Evolutionary conservation across 1,284 basidiomycete genomes (phyloP).

Genomic region (Ustilago loliicola): DNA sequence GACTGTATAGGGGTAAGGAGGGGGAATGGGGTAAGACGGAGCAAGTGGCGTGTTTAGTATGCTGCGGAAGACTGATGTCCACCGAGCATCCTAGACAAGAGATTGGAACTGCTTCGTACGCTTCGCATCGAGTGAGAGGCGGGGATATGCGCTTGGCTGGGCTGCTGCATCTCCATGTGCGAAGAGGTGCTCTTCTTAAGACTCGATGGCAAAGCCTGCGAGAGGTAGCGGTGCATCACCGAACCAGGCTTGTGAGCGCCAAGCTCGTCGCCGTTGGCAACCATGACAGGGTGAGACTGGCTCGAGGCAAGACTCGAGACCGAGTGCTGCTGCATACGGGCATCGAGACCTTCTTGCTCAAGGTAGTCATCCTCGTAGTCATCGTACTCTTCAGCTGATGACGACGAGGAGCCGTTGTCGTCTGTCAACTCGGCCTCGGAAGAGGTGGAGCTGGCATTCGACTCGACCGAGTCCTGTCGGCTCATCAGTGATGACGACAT

Average conservation of each 20-base stretch:
- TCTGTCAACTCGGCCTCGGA: slow-evolving; percentile 68
- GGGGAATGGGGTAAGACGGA: slow-evolving; percentile 9
- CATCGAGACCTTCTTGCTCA: slow-evolving; percentile 57
- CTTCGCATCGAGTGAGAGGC: slow-evolving; percentile 53
- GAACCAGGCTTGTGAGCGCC: slow-evolving; percentile 49
- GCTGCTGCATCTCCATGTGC: slow-evolving; percentile 55
- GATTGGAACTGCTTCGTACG: slow-evolving; percentile 60
- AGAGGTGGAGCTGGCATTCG: slow-evolving; percentile 54
- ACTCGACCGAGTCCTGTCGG: slow-evolving; percentile 57
- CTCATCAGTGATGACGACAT: slow-evolving; percentile 50
- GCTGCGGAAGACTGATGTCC: slow-evolving; percentile 47
- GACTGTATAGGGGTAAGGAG: slow-evolving; percentile 12
- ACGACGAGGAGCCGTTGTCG: slow-evolving; percentile 67
- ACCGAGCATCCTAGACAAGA: slow-evolving; percentile 61
- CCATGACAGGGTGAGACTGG: slow-evolving; percentile 43
- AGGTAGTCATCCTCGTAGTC: slow-evolving; percentile 64
- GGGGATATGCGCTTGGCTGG: slow-evolving; percentile 47
- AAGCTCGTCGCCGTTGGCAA: slow-evolving; percentile 38
- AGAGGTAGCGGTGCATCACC: slow-evolving; percentile 61
- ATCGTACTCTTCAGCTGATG: slow-evolving; percentile 66
- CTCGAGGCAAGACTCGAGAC: slow-evolving; percentile 37
- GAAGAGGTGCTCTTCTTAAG: slow-evolving; percentile 58
- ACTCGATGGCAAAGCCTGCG: slow-evolving; percentile 58
- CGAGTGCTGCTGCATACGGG: slow-evolving; percentile 52
- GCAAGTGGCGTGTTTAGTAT: slow-evolving; percentile 31